These are phyloP conservation scores for Talaromyces sp. DNA, from an alignment of 2,329 filamentous ascomycete species.

Conservation along the genomic window DNA sequence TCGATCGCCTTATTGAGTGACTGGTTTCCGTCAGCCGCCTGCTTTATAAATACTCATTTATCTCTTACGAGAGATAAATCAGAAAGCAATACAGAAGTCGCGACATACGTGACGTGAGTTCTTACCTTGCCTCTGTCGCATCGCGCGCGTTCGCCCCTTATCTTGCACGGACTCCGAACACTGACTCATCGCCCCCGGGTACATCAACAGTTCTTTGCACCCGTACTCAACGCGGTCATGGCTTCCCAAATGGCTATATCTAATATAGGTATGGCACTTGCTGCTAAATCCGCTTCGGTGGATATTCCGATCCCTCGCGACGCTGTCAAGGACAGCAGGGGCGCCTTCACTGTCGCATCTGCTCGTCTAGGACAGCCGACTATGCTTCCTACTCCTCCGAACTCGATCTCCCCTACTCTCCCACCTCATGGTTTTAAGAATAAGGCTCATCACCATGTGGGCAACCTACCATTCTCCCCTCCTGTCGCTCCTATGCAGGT, in stretches of 20 bases:
- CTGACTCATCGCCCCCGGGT: slow-evolving; percentile 17
- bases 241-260: slow-evolving; percentile 41
- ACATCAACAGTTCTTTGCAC: slow-evolving; percentile 14
- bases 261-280: slow-evolving; percentile 49
- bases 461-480: slow-evolving; percentile 36
- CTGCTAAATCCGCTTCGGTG: slow-evolving; percentile 49
- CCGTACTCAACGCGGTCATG: slow-evolving; percentile 34
- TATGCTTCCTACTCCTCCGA: slow-evolving; percentile 80
- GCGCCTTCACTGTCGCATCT: slow-evolving; percentile 35
- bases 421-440: slow-evolving; percentile 75
- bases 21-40: neutral
- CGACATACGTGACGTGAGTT: slow-evolving; percentile 18
- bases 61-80: slow-evolving; percentile 12
- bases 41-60: neutral
- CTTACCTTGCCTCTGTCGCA: neutral
- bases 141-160: slow-evolving; percentile 12
- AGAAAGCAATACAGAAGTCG: slow-evolving; percentile 12
- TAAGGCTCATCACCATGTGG: slow-evolving; percentile 42
- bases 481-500: slow-evolving; percentile 52
- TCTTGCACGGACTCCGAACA: slow-evolving; percentile 14
- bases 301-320: slow-evolving; percentile 47
- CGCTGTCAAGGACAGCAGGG: slow-evolving; percentile 29
- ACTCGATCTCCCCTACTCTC: slow-evolving; percentile 87
- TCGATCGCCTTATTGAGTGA: neutral
- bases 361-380: slow-evolving; percentile 32